phyloP scores from a whole-genome alignment of 805 yeast genomes.

The Sungouiozyma ichnusensis region DNA sequence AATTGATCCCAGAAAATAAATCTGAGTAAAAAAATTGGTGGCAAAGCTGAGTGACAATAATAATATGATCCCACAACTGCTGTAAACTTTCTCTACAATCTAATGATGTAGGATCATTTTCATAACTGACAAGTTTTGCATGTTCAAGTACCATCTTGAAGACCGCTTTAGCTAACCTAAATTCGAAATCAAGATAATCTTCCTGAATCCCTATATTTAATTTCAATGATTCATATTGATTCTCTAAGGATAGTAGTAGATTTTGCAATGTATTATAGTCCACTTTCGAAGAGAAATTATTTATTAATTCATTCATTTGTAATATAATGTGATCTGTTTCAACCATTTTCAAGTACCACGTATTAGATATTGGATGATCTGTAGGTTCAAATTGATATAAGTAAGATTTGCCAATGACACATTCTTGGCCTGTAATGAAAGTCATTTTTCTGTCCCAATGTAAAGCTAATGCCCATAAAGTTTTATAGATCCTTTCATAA shows the following conservation, averaged over 20 bases:
- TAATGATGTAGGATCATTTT: conserved; percentile 7
- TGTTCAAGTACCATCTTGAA: conserved; percentile 16
- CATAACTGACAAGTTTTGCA: conserved; percentile 18
- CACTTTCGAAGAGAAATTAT: conserved; percentile 15
- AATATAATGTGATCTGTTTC: conserved; percentile 12
- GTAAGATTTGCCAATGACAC: conserved; percentile 18
- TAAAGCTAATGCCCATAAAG: conserved; percentile 21
- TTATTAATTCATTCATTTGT: conserved; percentile 13
- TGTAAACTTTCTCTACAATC: conserved; percentile 12
- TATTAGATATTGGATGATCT: conserved; percentile 1
- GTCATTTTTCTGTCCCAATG: conserved; percentile 26
- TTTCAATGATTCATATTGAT: conserved; percentile 7
- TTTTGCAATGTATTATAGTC: conserved; percentile 7
- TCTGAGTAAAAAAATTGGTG: conserved; percentile 12
- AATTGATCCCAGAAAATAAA: conserved; percentile 6
- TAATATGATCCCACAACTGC: conserved; percentile 15
- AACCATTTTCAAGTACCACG: conserved; percentile 15
- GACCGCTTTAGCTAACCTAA: conserved; percentile 13
- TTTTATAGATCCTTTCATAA: conserved; percentile 11
- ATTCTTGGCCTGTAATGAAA: conserved; percentile 23
- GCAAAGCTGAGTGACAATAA: conserved; percentile 13
- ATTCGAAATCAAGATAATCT: conserved; percentile 13
- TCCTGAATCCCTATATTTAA: conserved; percentile 1
- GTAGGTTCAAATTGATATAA: conserved; percentile 4
- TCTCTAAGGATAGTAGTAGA: conserved; percentile 6